These are phyloP conservation scores for Rhodotorula sp. DNA, from an alignment of 1,284 basidiomycete species.

Conservation along the genomic window DNA sequence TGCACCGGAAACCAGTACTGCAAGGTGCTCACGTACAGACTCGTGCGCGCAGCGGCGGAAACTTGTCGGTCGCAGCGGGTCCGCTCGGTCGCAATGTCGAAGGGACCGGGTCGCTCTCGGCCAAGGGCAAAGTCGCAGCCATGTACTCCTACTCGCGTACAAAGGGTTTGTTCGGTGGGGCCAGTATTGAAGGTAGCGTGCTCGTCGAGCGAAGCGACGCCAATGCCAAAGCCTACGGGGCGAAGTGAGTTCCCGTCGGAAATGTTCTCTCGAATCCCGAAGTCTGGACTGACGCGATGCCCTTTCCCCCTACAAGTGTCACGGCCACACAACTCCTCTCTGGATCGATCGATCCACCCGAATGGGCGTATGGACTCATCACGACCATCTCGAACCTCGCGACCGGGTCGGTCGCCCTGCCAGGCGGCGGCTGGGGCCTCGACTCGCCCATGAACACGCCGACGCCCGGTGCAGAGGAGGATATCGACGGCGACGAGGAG, in stretches of 20 bases:
- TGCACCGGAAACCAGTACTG: background rate
- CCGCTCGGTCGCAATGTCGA: slow-evolving; percentile 94
- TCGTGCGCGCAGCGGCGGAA: slow-evolving; percentile 62
- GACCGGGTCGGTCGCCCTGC: slow-evolving; percentile 46
- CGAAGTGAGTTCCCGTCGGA: slow-evolving; percentile 2
- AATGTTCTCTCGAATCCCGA: background rate
- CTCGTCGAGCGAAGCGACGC: slow-evolving; percentile 88
- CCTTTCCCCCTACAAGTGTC: slow-evolving; percentile 58
- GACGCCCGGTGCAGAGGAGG: background rate
- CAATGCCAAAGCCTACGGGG: slow-evolving; percentile 50
- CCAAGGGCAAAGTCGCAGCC: slow-evolving; percentile 83
- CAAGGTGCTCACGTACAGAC: too few species aligned
- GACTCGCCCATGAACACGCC: slow-evolving; percentile 16
- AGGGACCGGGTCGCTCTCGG: slow-evolving; percentile 80
- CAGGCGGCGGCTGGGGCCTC: slow-evolving; percentile 12
- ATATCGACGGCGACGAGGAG: slow-evolving; percentile 11
- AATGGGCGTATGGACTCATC: slow-evolving; percentile 72
- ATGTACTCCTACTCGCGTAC: slow-evolving; percentile 98
- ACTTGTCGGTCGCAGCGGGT: slow-evolving; percentile 86
- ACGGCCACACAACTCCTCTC: slow-evolving; percentile 75
- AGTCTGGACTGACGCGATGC: background rate
- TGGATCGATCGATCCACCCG: slow-evolving; percentile 69
- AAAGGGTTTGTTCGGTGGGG: slow-evolving; percentile 79
- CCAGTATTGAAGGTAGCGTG: slow-evolving; percentile 87
- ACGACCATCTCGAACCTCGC: slow-evolving; percentile 62